Base-by-base conservation (phyloP, 2,329 filamentous ascomycete species). In the Alternaria gaisen region DNA sequence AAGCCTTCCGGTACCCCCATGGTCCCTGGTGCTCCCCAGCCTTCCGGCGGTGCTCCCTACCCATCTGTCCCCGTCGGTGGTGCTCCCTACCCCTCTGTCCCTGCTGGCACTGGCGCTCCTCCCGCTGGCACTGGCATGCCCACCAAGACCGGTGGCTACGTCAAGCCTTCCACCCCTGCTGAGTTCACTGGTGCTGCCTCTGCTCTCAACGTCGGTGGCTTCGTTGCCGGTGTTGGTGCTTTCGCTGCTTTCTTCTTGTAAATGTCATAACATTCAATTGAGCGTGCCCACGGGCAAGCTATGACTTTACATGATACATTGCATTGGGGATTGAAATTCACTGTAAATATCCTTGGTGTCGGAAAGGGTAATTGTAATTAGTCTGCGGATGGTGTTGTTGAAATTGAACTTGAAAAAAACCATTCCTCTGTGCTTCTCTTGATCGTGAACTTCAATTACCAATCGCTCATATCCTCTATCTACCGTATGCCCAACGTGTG, bases 231-330 rank as follows among this genome's bases (percentile, higher is more conserved):
- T 76, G 68, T 79, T 66, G 77, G 77, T 78, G 77, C 76, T 68
- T 71, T 80, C 70, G 77, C 77, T 63, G 77, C 77, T 75, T 69
- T 80, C 69, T 79, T 80, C 76, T 75, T 80, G 74, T 80, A 79
- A 78, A 78, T 61, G 74, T 77, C 76, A 77, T 74, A 54, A 22
- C 56, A 67, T 68, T 68, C 69, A 74, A 74, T 61, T 71, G 42
- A 75, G 71, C 73, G 63, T 72, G 63, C 65, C 62, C 30, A 41
- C 58, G 56, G 68, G 69, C 67, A 72, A 67, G 75, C 76, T 79
- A 77, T 77, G 76, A 77, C 75, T 74, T 78, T 78, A 72, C 75
- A 79, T 63, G 75, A 77, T 63, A 67, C 67, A 66, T 70, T 67
- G 68, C 64, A 68, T 61, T 58, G 46, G 57, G 69, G 57, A 61